Evolutionary conservation across 352 stramenopile genomes (phyloP).

Genomic region (Pythium rishiriense): DNA sequence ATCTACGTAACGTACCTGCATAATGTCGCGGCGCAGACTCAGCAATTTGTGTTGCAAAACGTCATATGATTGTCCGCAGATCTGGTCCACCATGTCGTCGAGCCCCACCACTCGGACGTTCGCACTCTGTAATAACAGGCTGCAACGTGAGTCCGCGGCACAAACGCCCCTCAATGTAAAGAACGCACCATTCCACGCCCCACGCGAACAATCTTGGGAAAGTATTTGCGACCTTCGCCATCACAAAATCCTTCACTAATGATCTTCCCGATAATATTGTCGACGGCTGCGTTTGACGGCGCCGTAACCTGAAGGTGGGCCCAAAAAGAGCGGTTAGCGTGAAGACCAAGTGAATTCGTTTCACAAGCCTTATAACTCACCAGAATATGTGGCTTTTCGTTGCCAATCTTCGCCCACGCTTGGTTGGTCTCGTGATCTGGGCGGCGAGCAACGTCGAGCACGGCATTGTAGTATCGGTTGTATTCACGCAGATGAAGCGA

Average conservation of each 20-base stretch:
- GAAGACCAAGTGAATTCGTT: too few species aligned
- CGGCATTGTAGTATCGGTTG: conserved; percentile 91
- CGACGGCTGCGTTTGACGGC: conserved; percentile 94
- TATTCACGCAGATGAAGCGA: conserved; percentile 92
- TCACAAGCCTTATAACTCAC: too few species aligned
- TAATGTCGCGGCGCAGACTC: conserved; percentile 50
- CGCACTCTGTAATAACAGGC: conserved; percentile 41
- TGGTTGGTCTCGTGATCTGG: conserved; percentile 81
- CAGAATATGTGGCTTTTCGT: conserved; percentile 93
- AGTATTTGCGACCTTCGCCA: conserved; percentile 92
- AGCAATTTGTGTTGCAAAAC: conserved; percentile 65
- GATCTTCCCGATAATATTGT: conserved; percentile 97
- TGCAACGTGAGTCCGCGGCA: background rate
- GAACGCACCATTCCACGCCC: conserved; percentile 76
- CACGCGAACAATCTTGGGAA: conserved; percentile 94
- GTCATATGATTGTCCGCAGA: conserved; percentile 73
- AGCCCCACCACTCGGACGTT: conserved; percentile 79
- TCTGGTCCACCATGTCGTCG: conserved; percentile 85
- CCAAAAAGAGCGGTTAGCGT: too few species aligned
- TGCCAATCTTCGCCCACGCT: conserved; percentile 79
- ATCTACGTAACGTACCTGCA: conserved; percentile 33
- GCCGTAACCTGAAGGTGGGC: conserved; percentile 64
- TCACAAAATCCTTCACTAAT: conserved; percentile 95
- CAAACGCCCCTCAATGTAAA: background rate
- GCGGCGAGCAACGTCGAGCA: conserved; percentile 76